Evolutionary conservation across 345 rosid genomes (phyloP).

Genomic region (Pistacia integerrima): DNA sequence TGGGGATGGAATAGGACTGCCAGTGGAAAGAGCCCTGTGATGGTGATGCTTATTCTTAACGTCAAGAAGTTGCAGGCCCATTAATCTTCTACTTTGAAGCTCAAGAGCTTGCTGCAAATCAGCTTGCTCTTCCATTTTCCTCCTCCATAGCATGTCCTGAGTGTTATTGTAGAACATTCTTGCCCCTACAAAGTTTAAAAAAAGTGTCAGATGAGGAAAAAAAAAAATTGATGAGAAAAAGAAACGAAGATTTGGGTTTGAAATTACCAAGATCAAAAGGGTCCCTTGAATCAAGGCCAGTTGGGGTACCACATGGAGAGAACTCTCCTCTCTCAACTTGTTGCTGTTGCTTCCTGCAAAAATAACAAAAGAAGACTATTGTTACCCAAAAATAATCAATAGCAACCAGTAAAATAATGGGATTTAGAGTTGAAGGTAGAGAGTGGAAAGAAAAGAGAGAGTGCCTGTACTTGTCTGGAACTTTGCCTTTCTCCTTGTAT

Average conservation of each 20-base stretch:
- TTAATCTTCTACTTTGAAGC: conserved; percentile 74
- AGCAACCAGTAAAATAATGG: not conserved
- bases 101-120: conserved; percentile 73
- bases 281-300: conserved; percentile 80
- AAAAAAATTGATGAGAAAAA: too few relatives aligned
- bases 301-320: conserved; percentile 69
- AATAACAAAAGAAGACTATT: not conserved
- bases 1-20: conserved; percentile 63
- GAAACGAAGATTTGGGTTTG: too few relatives aligned
- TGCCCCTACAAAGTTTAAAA: conserved; percentile 39
- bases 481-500: conserved; percentile 96
- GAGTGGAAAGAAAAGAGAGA: conserved; percentile 12
- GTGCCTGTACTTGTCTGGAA: conserved; percentile 84
- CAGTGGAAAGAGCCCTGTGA: conserved; percentile 62
- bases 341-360: conserved; percentile 53
- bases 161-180: conserved; percentile 60
- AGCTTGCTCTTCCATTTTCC: conserved; percentile 74
- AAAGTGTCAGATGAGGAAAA: not conserved
- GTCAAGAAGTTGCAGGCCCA: conserved; percentile 82
- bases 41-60: conserved; percentile 68
- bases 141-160: conserved; percentile 73
- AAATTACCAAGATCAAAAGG: conserved; percentile 57
- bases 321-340: conserved; percentile 60
- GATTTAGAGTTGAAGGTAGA: not conserved
- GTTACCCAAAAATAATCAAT: too few relatives aligned